Evolutionary conservation across 2,329 filamentous ascomycete genomes (phyloP), one percentile per base, ranked within the genome.

Genomic region (Aspergillus pseudoviridinutans): DNA sequence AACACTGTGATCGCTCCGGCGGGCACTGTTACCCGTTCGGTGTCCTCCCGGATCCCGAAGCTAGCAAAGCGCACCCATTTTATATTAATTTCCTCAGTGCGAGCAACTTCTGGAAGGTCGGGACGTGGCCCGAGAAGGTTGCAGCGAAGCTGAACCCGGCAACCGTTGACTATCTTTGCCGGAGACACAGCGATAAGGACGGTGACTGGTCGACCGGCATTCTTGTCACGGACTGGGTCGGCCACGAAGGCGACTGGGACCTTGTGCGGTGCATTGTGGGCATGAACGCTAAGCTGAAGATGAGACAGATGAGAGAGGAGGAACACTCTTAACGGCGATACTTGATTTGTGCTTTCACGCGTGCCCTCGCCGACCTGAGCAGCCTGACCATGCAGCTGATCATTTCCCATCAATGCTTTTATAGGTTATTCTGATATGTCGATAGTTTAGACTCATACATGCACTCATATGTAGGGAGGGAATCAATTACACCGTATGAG

Each of bases 211-310:
- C 86, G 5, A 95, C 92, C 1, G 94, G 94, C 3, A 86, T 97
- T 58, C 87, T 97, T 49, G 88, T 97, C 27, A 94, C 89, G 60
- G 94, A 99, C 74, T 97, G 90, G 90, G 92, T 97, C 52, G 94
- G 94, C 2, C 80, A 87, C 59, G 82, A 87, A 61, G 92, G 88
- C 0, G 89, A 97, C 75, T 99, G 93, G 93, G 92, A 97, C 76
- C 75, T 97, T 55, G 85, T 95, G 38, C 84, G 87, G 62, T 90
- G 90, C 74, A 88, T 97, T 66, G 87, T 97, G 6, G 92, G 90
- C 6, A 92, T 96, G 91, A 99, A 99, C 71, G 84, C 88, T 25
- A 88, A 77, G 56, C 68, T 85, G 65, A 70, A 73, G 61, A 61
- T 76, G 62, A 70, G 68, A 55, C 61, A 71, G 58, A 56, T 68